phyloP scores from a whole-genome alignment of 2,329 filamentous ascomycete species.

The Apiospora koreana region DNA sequence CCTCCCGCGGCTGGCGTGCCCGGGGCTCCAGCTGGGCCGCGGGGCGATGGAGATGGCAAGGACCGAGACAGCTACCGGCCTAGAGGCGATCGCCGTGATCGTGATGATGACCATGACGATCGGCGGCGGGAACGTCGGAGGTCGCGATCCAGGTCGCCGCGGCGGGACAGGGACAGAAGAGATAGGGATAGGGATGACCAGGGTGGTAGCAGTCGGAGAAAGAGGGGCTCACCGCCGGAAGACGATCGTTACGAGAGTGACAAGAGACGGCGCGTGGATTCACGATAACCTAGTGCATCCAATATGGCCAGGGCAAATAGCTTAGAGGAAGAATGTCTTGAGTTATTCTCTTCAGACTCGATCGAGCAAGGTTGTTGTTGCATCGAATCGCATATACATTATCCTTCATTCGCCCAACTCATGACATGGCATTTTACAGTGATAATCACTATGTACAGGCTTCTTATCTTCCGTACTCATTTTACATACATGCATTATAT shows the following conservation, averaged over 20 bases:
- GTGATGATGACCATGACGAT: conserved; percentile 35
- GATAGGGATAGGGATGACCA: conserved; percentile 38
- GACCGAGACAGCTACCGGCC: conserved; percentile 26
- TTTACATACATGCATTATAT: conserved; percentile 51
- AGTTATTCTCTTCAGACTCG: background rate
- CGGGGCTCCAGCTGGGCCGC: conserved; percentile 39
- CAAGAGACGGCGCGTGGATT: conserved; percentile 60
- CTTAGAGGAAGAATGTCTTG: background rate
- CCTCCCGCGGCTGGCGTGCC: conserved; percentile 22
- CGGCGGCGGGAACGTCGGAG: conserved; percentile 37
- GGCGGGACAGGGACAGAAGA: conserved; percentile 24
- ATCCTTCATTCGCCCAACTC: background rate
- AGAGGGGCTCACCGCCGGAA: conserved; percentile 59
- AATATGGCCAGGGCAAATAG: background rate
- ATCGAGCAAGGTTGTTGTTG: background rate
- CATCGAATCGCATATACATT: background rate
- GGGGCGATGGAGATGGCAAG: conserved; percentile 22
- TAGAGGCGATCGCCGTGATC: conserved; percentile 28
- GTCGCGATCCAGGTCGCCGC: conserved; percentile 57
- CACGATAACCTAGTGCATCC: conserved; percentile 27
- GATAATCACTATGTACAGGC: background rate
- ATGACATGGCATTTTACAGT: background rate
- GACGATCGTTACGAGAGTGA: conserved; percentile 56
- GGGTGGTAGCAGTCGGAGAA: conserved; percentile 54
- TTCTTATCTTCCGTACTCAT: background rate